Evolutionary conservation across 2,329 filamentous ascomycete genomes (phyloP), one percentile per base, ranked within the genome.

Genomic region (Huntiella decipiens): DNA sequence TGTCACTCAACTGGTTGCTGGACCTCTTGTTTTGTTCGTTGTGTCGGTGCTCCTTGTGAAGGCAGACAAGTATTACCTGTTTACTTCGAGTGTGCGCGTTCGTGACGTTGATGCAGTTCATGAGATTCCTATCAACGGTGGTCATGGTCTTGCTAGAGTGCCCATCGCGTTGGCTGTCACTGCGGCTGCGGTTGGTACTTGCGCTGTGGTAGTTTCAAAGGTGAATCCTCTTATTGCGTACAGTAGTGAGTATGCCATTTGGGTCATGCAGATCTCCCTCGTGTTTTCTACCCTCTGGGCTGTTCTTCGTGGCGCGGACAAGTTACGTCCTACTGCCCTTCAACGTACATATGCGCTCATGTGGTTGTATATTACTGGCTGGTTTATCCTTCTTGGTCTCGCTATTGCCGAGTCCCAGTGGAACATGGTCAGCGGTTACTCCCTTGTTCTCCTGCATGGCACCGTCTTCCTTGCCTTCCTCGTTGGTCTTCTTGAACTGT

Each of bases 191-290:
- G 74, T 81, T 0, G 60, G 92, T 17, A 82, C 74, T 0, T 67
- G 84, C 13, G 80, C 82, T 1, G 82, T 82, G 53, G 61, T 96
- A 44, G 56, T 93, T 37, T 73, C 74, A 34, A 92, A 91, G 60
- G 64, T 88, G 57, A 96, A 96, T 56, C 86, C 88, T 1, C 73
- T 84, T 54, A 85, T 96, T 54, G 67, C 91, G n/a, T 91, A 95
- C 63, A 87, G 84, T 61, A 92, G 82, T 54, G 71, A 78, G 41
- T 96, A 91, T 3, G 3, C 4, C 34, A 71, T 68, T 1, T 93
- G 86, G 84, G 74, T 76, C 22, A 92, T 92, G 79, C 82, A 86
- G 64, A 57, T 88, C 0, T 82, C 82, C 1, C 68, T 84, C 1
- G 94, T 86, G 67, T 76, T 91, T 56, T 77, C 81, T 49, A 60